phyloP scores from a whole-genome alignment of 108 stramenopile species.

The Thalassiosira profunda region DNA sequence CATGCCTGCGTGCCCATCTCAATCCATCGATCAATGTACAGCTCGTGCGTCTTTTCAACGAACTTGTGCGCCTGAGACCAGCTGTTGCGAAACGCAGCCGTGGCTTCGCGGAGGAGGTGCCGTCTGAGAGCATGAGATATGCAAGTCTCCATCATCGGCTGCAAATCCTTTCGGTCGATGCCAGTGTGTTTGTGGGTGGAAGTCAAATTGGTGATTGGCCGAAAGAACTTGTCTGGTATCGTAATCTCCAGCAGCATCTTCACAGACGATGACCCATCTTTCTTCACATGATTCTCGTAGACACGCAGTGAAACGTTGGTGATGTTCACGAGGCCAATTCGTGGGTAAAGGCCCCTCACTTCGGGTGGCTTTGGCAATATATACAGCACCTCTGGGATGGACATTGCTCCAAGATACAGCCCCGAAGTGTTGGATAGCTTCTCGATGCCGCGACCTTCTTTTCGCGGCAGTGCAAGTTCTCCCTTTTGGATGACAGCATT shows the following conservation, averaged over 20 bases:
- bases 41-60: conserved; percentile 19
- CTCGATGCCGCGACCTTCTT: neutral
- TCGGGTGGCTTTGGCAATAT: conserved; percentile 42
- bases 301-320: conserved; percentile 26
- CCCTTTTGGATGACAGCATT: conserved; percentile 34
- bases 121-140: conserved; percentile 21
- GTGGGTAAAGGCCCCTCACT: conserved; percentile 32
- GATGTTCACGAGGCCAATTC: conserved; percentile 43
- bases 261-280: conserved; percentile 1
- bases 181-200: conserved; percentile 11
- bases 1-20: conserved; percentile 18
- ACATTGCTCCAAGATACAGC: conserved; percentile 34
- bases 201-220: conserved; percentile 23
- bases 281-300: conserved; percentile 12
- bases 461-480: neutral
- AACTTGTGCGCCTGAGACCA: conserved; percentile 28
- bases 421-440: neutral
- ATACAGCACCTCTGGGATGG: conserved; percentile 21
- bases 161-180: conserved; percentile 43
- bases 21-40: conserved; percentile 38
- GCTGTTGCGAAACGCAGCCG: conserved; percentile 25
- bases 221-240: conserved; percentile 33
- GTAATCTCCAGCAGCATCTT: conserved; percentile 13
- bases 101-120: conserved; percentile 32
- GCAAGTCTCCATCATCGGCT: conserved; percentile 23